phyloP scores from a whole-genome alignment of 345 rosid genomes.

The Toxicodendron radicans region DNA sequence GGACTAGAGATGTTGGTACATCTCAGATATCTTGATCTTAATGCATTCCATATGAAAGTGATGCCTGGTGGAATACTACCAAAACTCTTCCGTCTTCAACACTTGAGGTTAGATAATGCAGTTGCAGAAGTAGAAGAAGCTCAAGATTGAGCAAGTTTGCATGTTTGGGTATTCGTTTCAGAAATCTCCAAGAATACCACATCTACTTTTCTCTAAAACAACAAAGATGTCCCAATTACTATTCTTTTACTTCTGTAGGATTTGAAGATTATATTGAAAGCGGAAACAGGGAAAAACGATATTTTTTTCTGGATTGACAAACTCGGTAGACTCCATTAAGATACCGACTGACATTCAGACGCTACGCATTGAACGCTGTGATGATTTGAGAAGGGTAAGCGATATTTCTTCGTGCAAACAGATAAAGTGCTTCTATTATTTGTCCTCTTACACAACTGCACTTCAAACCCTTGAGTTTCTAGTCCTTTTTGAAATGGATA shows the following conservation, averaged over 20 bases:
- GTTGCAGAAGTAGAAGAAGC: neutral
- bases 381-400: neutral
- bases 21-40: slow-evolving; percentile 22
- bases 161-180: neutral
- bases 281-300: too few species aligned
- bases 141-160: neutral
- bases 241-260: too few species aligned
- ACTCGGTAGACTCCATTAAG: neutral
- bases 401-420: neutral
- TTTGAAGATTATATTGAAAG: too few species aligned
- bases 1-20: slow-evolving; percentile 15
- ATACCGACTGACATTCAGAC: neutral
- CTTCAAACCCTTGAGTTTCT: neutral
- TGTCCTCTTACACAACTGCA: neutral
- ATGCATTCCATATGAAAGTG: neutral
- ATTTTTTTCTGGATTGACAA: too few species aligned
- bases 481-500: neutral
- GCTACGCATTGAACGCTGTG: fast-evolving
- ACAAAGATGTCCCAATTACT: too few species aligned
- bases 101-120: neutral
- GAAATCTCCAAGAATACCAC: neutral
- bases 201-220: neutral
- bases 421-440: neutral
- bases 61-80: neutral
- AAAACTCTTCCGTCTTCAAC: neutral